Percentiles rank a stretch among this genome's conserved stretches.
These are phyloP conservation scores for Geranomyces michiganensis DNA, from an alignment of 192 early-diverging fungal genomes.

Conservation along the genomic window DNA sequence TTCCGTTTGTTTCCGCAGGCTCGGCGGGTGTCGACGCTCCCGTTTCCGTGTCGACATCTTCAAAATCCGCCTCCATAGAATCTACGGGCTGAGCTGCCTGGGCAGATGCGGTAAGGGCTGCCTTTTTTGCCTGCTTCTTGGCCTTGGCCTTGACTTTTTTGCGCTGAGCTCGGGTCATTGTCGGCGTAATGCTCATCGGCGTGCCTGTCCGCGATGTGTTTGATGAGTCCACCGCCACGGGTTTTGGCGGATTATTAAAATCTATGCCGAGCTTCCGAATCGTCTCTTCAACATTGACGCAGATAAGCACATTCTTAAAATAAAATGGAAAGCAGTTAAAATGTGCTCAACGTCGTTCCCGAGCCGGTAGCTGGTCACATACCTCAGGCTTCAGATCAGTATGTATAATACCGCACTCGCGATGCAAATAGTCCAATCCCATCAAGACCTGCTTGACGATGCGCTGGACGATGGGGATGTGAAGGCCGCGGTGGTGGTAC, in stretches of 20 bases:
- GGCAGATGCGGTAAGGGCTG: background rate
- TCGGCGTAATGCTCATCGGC: constrained; percentile 20
- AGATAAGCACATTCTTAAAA: constrained; percentile 83
- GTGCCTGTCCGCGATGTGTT: constrained; percentile 17
- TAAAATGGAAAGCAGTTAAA: background rate
- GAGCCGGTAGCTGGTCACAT: background rate
- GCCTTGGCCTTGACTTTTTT: constrained; percentile 60
- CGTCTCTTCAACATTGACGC: constrained; percentile 84
- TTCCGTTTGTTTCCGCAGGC: background rate
- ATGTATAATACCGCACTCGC: constrained; percentile 93
- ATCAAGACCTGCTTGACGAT: constrained; percentile 88
- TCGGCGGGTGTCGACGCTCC: background rate
- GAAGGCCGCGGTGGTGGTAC: constrained; percentile 83
- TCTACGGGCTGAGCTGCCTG: constrained; percentile 1
- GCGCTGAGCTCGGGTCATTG: constrained; percentile 52
- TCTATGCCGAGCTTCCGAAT: constrained; percentile 60
- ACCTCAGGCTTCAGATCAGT: constrained; percentile 97
- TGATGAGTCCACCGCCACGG: constrained; percentile 26
- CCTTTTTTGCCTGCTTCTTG: constrained; percentile 42
- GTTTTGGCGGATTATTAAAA: constrained; percentile 23
- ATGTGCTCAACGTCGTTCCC: background rate
- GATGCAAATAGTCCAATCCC: constrained; percentile 93
- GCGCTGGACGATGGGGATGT: constrained; percentile 83
- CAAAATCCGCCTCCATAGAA: constrained; percentile 1
- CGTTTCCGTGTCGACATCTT: background rate